Percentiles rank a stretch among this genome's conserved stretches.
Conservation (phyloP, 2,329 filamentous ascomycete genomes). For the Talaromyces rugulosus region DNA sequence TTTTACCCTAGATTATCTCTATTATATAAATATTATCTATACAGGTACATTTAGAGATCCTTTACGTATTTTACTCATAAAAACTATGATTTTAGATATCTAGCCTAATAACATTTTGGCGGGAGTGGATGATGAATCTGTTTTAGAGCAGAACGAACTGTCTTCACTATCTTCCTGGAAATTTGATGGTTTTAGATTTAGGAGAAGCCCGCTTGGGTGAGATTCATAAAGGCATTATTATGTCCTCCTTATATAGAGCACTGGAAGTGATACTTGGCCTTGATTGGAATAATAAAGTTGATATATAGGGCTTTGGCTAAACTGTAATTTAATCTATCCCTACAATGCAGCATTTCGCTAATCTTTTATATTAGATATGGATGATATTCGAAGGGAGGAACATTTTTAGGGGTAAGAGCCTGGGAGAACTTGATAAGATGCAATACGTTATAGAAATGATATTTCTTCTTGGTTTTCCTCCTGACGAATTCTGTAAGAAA, state of each 20-base stretch:
- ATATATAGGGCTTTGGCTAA: not conserved
- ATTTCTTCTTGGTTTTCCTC: no score
- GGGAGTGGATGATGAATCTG: not conserved
- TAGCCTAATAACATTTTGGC: conserved; percentile 46
- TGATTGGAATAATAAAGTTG: not conserved
- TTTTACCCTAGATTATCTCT: conserved; percentile 1
- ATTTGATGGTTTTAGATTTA: not conserved
- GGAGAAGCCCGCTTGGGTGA: not conserved
- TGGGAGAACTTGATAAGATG: no score
- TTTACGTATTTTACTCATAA: no score
- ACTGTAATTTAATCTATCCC: no score
- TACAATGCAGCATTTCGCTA: no score
- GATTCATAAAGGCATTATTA: not conserved
- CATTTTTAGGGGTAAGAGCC: no score
- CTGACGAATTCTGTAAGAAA: no score
- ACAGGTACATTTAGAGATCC: conserved; percentile 16
- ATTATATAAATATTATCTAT: not conserved
- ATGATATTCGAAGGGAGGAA: no score
- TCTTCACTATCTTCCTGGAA: not conserved
- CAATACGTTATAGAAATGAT: no score
- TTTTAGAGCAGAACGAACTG: not conserved
- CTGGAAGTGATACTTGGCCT: not conserved
- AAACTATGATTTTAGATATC: conserved; percentile 35
- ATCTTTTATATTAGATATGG: no score
- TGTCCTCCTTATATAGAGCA: not conserved